Base-by-base conservation (phyloP, 2,329 filamentous ascomycete genomes). In the Pseudodiploospora longispora region DNA sequence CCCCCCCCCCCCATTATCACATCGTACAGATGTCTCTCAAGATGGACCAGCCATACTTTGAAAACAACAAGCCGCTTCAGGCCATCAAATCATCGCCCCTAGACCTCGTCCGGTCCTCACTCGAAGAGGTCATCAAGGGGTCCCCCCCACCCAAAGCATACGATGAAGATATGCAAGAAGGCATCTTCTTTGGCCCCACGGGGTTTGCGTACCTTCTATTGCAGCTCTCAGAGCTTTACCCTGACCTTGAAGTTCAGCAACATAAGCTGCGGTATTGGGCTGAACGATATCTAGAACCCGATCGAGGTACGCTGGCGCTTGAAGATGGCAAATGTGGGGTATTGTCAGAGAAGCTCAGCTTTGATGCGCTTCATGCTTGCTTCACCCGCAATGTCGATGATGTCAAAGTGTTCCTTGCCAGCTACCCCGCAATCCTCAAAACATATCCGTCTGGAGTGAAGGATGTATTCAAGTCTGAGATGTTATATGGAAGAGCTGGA, bases 401-500 rank as follows among this genome's bases (percentile, higher is more conserved):
- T 30, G 67, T 70, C 5, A 55, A 57, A 6, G 49, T 58, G 5
- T 66, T 75, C 34, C 64, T 72, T n/a, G 50, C 63, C 6, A 65
- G 63, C 43, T 63, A 70, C 0, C 50, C 60, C 3, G 46, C 54
- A n/a, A 46, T 69, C 4, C 50, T 68, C 10, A 54, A 50, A 0
- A 54, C 59, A 4, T 59, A 55, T 28, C 42, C 50, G 1, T 49
- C 49, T 28, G 40, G 44, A 3, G 46, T 52, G n/a, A 28, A 41
- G 9, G 71, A 73, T 28, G 69, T 62, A 1, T 69, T 65, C 32
- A 56, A 62, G 1, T 78, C 83, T 43, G 83, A 87, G 55, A 74
- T 82, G 60, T 63, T 84, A 5, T 80, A 82, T 57, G 84, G 84
- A 5, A 72, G 81, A 8, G 79, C 83, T 1, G 83, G 83, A 1